Evolutionary conservation across 116 monocot species (phyloP), one percentile per base, ranked within the genome.

Genomic region (Zostera marina): DNA sequence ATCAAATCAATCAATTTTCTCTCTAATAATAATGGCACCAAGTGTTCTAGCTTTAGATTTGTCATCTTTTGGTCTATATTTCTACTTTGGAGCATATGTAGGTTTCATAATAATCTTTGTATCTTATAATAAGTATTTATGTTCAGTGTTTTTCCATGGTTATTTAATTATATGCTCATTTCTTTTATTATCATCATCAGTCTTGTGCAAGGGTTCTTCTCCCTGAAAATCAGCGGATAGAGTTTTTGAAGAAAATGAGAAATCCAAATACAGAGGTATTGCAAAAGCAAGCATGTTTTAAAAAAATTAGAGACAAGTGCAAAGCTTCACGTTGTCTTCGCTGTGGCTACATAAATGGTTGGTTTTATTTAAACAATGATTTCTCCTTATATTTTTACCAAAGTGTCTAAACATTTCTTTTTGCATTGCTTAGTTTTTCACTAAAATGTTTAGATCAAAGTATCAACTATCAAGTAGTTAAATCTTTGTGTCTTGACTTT

Each of bases 271-370:
- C 76, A 58, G 89, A 89, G 58, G 60, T 69, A 24, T 11, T 40
- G 58, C 67, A 72, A 17, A 96, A 83, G 66, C 74, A 74, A 66
- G 54, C 63, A 41, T 66, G 68, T 44, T 56, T 74, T 59, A 96
- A 83, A 72, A 82, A 68, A 66, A 72, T 96, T 10, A 85, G 96
- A 74, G 74, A 82, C 48, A 82, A 62, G 64, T 96, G 96, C 74
- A 83, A 82, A 69, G 38, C 40, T 59, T 49, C 66, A 54, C 63
- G 65, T 9, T 96, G 90, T 61, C 64, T 51, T 11, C 61, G 72
- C 11, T 96, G 96, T 77, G 83, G 82, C 41, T 69, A 48, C 55
- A 56, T 59, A 56, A 96, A 96, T 75, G 96, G 89, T 89, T 42
- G 42, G 56, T 10, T 62, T 47, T 12, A 22, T 42, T 39, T 52